A percentile compares a stretch with the other conserved stretches of the same genome.
phyloP scores from a whole-genome alignment of 495 filamentous ascomycete genomes.

The Podospora fimiseda region DNA sequence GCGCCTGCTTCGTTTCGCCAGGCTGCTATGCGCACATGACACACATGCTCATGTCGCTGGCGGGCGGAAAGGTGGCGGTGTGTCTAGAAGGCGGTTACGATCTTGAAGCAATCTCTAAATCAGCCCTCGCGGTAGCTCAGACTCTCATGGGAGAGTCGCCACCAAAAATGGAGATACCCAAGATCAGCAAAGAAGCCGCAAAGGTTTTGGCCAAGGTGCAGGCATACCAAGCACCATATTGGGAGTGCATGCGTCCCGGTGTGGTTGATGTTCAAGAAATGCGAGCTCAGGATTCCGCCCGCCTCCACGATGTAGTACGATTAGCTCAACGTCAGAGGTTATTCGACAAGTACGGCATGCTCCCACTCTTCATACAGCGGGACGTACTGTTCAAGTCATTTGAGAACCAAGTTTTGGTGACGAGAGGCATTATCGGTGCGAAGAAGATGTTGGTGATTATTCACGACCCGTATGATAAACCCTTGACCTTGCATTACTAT shows the following conservation, averaged over 20 bases:
- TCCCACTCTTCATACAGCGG: conserved; percentile 64
- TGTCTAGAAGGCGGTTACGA: conserved; percentile 97
- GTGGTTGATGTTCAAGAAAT: conserved; percentile 40
- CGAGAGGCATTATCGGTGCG: conserved; percentile 37
- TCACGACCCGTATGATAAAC: conserved; percentile 79
- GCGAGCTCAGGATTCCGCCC: conserved; percentile 23
- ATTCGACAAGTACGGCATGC: conserved; percentile 65
- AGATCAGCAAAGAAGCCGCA: conserved; percentile 44
- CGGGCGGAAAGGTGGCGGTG: conserved; percentile 81
- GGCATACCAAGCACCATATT: conserved; percentile 49
- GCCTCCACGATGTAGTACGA: conserved; percentile 64
- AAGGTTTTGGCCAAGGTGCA: conserved; percentile 46
- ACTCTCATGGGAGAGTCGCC: conserved; percentile 95
- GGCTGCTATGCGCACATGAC: conserved; percentile 97
- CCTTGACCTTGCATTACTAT: no score
- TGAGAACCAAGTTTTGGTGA: conserved; percentile 84
- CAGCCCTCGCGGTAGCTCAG: conserved; percentile 82
- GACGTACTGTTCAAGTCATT: conserved; percentile 68
- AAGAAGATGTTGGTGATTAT: conserved; percentile 64
- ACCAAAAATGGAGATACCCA: conserved; percentile 52
- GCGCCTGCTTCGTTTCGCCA: conserved; percentile 85
- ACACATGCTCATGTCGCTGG: conserved; percentile 96
- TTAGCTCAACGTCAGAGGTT: conserved; percentile 62
- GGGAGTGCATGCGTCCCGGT: conserved; percentile 54
- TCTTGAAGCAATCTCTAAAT: conserved; percentile 81